phyloP scores from a whole-genome alignment of 768 basidiomycete species.

The Lyophyllum shimeji region DNA sequence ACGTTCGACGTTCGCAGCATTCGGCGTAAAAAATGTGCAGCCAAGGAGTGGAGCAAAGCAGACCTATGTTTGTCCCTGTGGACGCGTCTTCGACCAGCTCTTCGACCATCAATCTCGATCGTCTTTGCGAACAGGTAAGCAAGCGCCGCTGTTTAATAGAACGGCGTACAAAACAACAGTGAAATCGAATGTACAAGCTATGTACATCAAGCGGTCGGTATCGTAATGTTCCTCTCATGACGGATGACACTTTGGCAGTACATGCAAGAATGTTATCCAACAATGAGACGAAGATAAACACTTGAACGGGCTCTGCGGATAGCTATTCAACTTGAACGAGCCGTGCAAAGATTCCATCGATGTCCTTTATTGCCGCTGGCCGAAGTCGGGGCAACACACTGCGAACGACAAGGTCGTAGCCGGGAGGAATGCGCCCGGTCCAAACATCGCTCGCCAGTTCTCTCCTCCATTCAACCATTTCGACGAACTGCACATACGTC shows the following conservation, averaged over 20 bases:
- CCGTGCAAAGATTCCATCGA: constrained; percentile 1
- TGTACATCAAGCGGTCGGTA: too few species aligned
- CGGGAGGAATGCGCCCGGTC: constrained; percentile 2
- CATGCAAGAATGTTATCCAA: too few species aligned
- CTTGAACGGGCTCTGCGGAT: background rate
- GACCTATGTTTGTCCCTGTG: background rate
- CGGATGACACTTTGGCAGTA: too few species aligned
- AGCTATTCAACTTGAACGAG: background rate
- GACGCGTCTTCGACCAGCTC: background rate
- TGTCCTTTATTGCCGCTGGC: background rate
- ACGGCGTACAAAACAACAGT: too few species aligned
- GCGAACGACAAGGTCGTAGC: background rate
- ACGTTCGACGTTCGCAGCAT: constrained; percentile 6
- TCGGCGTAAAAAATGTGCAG: background rate
- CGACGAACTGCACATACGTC: constrained; percentile 1
- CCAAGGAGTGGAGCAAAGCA: background rate
- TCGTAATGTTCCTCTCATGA: too few species aligned
- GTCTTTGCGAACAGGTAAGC: too few species aligned
- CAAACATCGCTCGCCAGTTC: background rate
- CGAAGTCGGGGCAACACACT: background rate
- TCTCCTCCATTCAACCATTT: constrained; percentile 9
- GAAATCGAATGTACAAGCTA: too few species aligned
- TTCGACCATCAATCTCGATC: too few species aligned
- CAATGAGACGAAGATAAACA: too few species aligned
- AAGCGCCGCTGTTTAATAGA: too few species aligned